Percentiles rank a stretch among this genome's conserved stretches.
phyloP scores from a whole-genome alignment of 1,284 basidiomycete genomes.

The Trametes versicolor region DNA sequence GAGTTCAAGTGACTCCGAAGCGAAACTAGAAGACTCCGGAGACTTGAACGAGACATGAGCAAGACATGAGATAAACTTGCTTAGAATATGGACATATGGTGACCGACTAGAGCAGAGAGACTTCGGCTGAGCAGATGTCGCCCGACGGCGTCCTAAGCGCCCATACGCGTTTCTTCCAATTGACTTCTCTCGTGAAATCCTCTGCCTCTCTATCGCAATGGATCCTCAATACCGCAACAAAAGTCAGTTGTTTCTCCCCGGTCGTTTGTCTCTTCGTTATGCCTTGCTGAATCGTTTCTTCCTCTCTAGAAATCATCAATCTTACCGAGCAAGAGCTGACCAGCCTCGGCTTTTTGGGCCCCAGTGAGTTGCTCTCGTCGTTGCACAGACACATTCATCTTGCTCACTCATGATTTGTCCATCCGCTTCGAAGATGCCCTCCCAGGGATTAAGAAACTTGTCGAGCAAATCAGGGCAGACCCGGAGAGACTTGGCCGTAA shows the following conservation, averaged over 20 bases:
- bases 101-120: no score
- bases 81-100: no score
- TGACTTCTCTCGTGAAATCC: no score
- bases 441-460: slow-evolving; percentile 39
- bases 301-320: slow-evolving; percentile 46
- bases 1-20: no score
- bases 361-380: slow-evolving; percentile 44
- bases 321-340: slow-evolving; percentile 45
- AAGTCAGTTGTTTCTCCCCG: slow-evolving; percentile 28
- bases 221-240: slow-evolving; percentile 36
- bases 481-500: slow-evolving; percentile 43
- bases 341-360: slow-evolving; percentile 44
- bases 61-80: no score
- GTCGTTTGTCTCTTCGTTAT: slow-evolving; percentile 44
- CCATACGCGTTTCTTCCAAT: no score
- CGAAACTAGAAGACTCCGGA: no score
- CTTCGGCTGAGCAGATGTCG: no score
- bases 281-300: slow-evolving; percentile 45
- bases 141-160: no score
- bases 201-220: slow-evolving; percentile 29
- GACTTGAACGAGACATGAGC: no score
- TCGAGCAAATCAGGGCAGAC: slow-evolving; percentile 42
- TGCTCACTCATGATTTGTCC: slow-evolving; percentile 42
- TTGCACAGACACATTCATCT: slow-evolving; percentile 41
- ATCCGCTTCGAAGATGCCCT: slow-evolving; percentile 46